Evolutionary conservation across 2,329 filamentous ascomycete species (phyloP).

Genomic region (Zelopaecilomyces penicillatus): DNA sequence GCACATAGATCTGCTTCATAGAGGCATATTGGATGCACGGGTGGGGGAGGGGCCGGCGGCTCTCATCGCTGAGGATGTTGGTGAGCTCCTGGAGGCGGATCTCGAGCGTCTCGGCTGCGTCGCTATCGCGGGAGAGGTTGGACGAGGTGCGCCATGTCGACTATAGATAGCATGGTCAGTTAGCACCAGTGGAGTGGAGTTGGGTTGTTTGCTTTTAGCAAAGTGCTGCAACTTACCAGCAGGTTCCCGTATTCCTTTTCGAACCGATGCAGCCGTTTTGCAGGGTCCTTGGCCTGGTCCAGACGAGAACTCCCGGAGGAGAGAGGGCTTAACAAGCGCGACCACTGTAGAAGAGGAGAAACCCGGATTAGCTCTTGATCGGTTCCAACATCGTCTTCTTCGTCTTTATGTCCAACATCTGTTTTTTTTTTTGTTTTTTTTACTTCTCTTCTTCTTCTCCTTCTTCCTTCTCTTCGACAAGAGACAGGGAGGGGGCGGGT

Average conservation of each 20-base stretch:
- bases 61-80: conserved; percentile 78
- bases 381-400: conserved; percentile 3
- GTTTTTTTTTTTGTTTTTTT: background rate
- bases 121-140: conserved; percentile 51
- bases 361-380: background rate
- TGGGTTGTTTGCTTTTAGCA: no score
- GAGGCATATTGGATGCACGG: conserved; percentile 85
- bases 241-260: conserved; percentile 58
- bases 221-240: conserved; percentile 37
- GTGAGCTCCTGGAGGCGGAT: conserved; percentile 55
- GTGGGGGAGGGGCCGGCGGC: conserved; percentile 78
- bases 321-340: conserved; percentile 57
- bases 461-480: background rate
- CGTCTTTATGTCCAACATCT: background rate
- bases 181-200: background rate
- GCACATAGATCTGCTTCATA: conserved; percentile 79
- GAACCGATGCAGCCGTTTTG: conserved; percentile 56
- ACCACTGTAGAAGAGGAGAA: conserved; percentile 41
- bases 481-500: background rate
- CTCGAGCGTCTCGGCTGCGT: conserved; percentile 55
- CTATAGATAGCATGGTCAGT: conserved; percentile 20
- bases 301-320: conserved; percentile 47
- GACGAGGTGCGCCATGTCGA: conserved; percentile 52
- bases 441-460: background rate
- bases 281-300: conserved; percentile 54